phyloP scores from a whole-genome alignment of 345 rosid species.

The Eucalyptus erythrocorys region DNA sequence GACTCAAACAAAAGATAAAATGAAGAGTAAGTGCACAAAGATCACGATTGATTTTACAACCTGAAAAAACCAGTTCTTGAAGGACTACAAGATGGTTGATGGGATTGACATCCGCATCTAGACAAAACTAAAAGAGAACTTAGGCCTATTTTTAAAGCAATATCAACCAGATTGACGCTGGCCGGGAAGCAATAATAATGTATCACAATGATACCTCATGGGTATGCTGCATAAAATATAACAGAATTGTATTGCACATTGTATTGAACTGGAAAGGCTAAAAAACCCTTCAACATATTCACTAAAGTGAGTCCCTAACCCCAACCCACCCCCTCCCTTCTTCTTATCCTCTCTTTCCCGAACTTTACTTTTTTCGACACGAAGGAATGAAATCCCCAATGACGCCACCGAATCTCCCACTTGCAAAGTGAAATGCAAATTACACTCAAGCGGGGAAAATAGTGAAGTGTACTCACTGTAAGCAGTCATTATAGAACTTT shows the following conservation, averaged over 20 bases:
- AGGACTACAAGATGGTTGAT: not conserved
- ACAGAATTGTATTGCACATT: too few relatives aligned
- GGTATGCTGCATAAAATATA: too few relatives aligned
- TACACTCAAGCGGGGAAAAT: not conserved
- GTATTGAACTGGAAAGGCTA: too few relatives aligned
- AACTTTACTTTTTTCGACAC: not conserved
- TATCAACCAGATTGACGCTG: too few relatives aligned
- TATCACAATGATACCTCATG: too few relatives aligned
- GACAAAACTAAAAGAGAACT: too few relatives aligned
- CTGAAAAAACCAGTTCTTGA: not conserved
- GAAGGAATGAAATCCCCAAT: not conserved
- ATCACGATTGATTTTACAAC: not conserved
- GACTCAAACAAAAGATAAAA: not conserved
- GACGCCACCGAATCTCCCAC: not conserved
- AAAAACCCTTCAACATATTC: too few relatives aligned
- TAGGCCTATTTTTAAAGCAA: too few relatives aligned
- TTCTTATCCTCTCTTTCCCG: too few relatives aligned
- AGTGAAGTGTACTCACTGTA: slow-evolving; percentile 51
- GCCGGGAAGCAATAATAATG: too few relatives aligned
- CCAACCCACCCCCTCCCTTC: too few relatives aligned
- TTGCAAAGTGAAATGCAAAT: not conserved
- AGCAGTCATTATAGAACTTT: slow-evolving; percentile 89
- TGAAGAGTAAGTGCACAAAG: not conserved
- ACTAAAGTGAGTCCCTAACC: too few relatives aligned
- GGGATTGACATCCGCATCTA: not conserved